Base-by-base conservation (phyloP, 345 rosid species). In the Sisymbrium irio region DNA sequence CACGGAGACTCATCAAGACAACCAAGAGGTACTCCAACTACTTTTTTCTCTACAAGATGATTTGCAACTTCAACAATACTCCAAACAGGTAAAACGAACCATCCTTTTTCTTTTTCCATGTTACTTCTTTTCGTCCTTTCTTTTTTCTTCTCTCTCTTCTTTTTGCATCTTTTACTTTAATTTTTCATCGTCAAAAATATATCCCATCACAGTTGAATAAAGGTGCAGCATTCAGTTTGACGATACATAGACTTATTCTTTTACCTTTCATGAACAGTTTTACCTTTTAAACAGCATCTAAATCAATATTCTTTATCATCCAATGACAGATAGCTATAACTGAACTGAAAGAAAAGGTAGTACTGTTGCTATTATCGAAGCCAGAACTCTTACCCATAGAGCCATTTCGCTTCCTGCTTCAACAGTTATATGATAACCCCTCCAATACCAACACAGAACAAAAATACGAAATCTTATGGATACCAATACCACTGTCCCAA, bases 281-380 rank as follows among this genome's bases (percentile, higher is more conserved):
- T 25, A 25, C 67, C 40, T 60, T 39, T 49, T 49, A 20, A 49
- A 49, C 30, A 9, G 12, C 7, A 37, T 19, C 45, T 32, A 4
- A 54, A 5, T 69, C 27, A 42, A 35, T 36, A 50, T 41, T 33
- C 27, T 62, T 54, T 27, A 35, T 67, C 30, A 49, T 62, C 55
- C 59, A 60, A 54, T 60, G 32, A 30, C 91, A 88, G 93, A 46
- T 86, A 53, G 74, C 78, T 71, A 77, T 81, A 20, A 76, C 81
- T 19, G 87, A 86, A 61, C 77, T 93, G 81, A 84, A 84, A 77
- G 82, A 75, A 79, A 87, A 85, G 79, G 78, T 87, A 57, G 79
- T 80, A 13, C 39, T 93, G 25, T 85, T 93, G 64, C 68, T 90
- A 71, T 14, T 93, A 77, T 86, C 97, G 63, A 84, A 85, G 47